These are phyloP conservation scores for Lantana camara DNA, from an alignment of 257 asterid genomes.

Conservation along the genomic window DNA sequence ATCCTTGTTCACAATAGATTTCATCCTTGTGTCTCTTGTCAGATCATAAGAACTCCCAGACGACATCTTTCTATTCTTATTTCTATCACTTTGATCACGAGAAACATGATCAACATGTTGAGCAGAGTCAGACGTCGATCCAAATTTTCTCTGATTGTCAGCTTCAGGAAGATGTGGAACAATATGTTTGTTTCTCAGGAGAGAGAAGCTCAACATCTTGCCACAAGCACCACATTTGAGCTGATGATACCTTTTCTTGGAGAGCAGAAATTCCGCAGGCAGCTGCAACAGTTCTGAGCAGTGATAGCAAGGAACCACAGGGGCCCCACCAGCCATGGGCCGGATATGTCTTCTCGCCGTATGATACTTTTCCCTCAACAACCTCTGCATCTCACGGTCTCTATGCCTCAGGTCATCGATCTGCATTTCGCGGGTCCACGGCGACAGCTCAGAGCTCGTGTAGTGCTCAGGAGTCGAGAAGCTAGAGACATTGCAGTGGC, in stretches of 20 bases:
- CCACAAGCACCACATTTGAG: slow-evolving; percentile 71
- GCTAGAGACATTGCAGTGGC: slow-evolving; percentile 35
- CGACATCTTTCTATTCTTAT: slow-evolving; percentile 33
- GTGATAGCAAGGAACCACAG: slow-evolving; percentile 63
- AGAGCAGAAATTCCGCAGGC: slow-evolving; percentile 76
- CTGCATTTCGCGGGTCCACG: too few relatives aligned
- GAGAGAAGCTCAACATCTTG: slow-evolving; percentile 59
- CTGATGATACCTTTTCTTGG: slow-evolving; percentile 56
- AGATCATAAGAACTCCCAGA: slow-evolving; percentile 32
- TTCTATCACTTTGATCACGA: slow-evolving; percentile 5
- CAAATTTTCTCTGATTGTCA: slow-evolving; percentile 24
- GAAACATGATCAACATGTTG: too few relatives aligned
- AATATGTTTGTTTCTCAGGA: slow-evolving; percentile 46
- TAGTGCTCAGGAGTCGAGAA: slow-evolving; percentile 54
- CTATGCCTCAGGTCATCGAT: too few relatives aligned
- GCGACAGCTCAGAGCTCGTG: slow-evolving; percentile 29
- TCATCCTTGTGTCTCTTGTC: slow-evolving; percentile 55
- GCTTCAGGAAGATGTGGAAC: slow-evolving; percentile 50
- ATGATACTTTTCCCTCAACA: slow-evolving; percentile 47
- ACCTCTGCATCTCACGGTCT: slow-evolving; percentile 33
- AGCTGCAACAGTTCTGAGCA: slow-evolving; percentile 70
- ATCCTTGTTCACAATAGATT: slow-evolving; percentile 37
- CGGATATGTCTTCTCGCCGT: slow-evolving; percentile 50
- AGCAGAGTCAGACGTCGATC: slow-evolving; percentile 51
- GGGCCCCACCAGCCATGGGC: slow-evolving; percentile 84